These are phyloP conservation scores for Saccharomycopsis capsularis DNA, from an alignment of 805 yeast genomes.

Conservation along the genomic window DNA sequence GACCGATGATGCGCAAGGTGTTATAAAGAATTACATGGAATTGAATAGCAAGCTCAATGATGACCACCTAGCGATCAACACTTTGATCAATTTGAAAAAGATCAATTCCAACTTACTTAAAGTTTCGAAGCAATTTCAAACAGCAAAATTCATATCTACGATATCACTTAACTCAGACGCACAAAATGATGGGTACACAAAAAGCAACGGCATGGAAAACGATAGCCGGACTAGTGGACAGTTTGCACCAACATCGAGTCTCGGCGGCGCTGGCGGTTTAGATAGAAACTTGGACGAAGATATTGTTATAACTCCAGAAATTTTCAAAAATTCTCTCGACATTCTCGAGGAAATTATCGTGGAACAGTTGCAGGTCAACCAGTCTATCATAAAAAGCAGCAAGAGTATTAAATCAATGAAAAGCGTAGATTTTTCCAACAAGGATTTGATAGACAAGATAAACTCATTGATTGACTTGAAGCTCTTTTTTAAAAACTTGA, in stretches of 20 bases:
- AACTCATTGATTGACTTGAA: slow-evolving; percentile 16
- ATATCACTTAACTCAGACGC: slow-evolving; percentile 8
- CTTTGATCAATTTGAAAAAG: slow-evolving; percentile 9
- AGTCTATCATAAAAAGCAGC: background rate
- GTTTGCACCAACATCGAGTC: slow-evolving; percentile 8
- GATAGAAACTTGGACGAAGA: background rate
- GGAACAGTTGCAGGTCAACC: slow-evolving; percentile 15
- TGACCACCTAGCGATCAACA: slow-evolving; percentile 10
- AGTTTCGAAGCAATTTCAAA: slow-evolving; percentile 16
- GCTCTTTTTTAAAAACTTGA: slow-evolving; percentile 13
- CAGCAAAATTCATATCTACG: slow-evolving; percentile 19
- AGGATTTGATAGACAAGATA: slow-evolving; percentile 9
- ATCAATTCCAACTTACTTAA: slow-evolving; percentile 2
- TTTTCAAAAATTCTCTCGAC: slow-evolving; percentile 10
- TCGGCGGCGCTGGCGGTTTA: background rate
- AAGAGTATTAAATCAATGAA: slow-evolving; percentile 2
- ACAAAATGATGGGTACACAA: background rate
- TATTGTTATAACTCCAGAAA: slow-evolving; percentile 10
- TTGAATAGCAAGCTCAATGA: slow-evolving; percentile 5
- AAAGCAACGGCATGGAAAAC: background rate
- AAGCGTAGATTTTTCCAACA: background rate
- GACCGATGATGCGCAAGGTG: slow-evolving; percentile 3
- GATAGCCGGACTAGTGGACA: background rate
- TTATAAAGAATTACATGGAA: slow-evolving; percentile 4
- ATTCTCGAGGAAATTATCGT: slow-evolving; percentile 14